Evolutionary conservation across 352 stramenopile species (phyloP).

Genomic region (Sclerospora graminicola): DNA sequence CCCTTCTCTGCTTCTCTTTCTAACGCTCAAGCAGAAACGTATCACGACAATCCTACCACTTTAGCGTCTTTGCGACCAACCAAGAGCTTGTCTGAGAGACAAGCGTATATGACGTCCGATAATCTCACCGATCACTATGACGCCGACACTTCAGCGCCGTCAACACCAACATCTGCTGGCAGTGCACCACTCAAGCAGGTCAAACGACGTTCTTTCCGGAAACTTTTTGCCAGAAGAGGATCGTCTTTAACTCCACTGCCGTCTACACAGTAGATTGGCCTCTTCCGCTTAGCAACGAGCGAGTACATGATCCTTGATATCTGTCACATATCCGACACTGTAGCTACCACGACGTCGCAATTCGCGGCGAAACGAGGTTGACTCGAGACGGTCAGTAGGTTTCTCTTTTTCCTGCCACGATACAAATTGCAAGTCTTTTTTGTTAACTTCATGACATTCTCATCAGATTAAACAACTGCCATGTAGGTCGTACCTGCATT

Average conservation of each 20-base stretch:
- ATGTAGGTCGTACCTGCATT: background rate
- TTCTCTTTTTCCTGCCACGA: constrained; percentile 19
- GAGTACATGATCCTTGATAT: constrained; percentile 82
- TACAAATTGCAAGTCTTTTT: background rate
- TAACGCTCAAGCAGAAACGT: too few relatives aligned
- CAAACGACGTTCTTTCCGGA: constrained; percentile 21
- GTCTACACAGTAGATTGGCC: background rate
- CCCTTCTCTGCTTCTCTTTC: too few relatives aligned
- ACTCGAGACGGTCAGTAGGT: constrained; percentile 8
- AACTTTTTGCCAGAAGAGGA: constrained; percentile 27
- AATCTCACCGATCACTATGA: constrained; percentile 12
- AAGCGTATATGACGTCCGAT: too few relatives aligned
- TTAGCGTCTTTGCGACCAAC: too few relatives aligned
- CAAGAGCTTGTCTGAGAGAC: too few relatives aligned
- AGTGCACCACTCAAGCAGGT: constrained; percentile 1
- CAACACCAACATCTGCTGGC: constrained; percentile 7
- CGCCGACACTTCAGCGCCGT: constrained; percentile 8
- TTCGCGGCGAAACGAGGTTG: constrained; percentile 74
- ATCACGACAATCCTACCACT: too few relatives aligned
- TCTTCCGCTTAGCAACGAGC: constrained; percentile 29
- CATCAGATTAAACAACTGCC: background rate
- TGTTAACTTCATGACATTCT: background rate
- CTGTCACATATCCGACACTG: constrained; percentile 82
- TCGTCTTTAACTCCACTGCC: constrained; percentile 12
- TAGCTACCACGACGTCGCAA: constrained; percentile 76